Base-by-base conservation (phyloP, 2,329 filamentous ascomycete species). In the Xylaria sp. region DNA sequence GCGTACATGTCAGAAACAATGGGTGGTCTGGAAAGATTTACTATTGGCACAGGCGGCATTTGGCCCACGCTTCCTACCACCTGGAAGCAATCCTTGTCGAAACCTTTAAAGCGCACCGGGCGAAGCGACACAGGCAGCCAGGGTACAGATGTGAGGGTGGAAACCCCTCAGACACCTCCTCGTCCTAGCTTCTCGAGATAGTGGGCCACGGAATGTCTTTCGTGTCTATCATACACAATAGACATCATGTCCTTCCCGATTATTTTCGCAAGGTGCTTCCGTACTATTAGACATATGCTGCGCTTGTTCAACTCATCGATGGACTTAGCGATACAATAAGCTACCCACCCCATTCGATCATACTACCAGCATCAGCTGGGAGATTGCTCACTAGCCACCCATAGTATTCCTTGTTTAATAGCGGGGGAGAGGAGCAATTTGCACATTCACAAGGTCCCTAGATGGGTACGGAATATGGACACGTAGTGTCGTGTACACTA, bases 21-120 rank as follows among this genome's bases (percentile, higher is more conserved):
- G 63, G 65, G 59, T 66, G 61, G 59, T 17, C 54, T 68, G 69
- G 65, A 63, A 64, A 67, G 59, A 68, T 66, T 67, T 69, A 64
- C 65, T 55, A 71, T 72, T 71, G 67, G 68, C 63, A 64, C 54
- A 58, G 53, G 62, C 52, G 54, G 51, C 58, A 61, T 51, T 64
- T 66, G 57, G 44, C 54, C 54, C 44, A 67, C 56, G 60, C 53
- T 59, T 60, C 58, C 66, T 63, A 52, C 54, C 43, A 64, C 57
- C 66, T 60, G 62, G 64, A 62, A 60, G 56, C 46, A 54, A 64
- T 66, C 59, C 63, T 63, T 69, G 67, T 65, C 64, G 58, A 46
- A 60, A 61, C 64, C 65, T 55, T 60, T 21, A 58, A 65, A 62
- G 49, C 62, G 67, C 67, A 67, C 65, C 65, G 53, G 63, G 62